Conservation (phyloP, 371 early-diverging fungal genomes). For the Mortierella sp. region DNA sequence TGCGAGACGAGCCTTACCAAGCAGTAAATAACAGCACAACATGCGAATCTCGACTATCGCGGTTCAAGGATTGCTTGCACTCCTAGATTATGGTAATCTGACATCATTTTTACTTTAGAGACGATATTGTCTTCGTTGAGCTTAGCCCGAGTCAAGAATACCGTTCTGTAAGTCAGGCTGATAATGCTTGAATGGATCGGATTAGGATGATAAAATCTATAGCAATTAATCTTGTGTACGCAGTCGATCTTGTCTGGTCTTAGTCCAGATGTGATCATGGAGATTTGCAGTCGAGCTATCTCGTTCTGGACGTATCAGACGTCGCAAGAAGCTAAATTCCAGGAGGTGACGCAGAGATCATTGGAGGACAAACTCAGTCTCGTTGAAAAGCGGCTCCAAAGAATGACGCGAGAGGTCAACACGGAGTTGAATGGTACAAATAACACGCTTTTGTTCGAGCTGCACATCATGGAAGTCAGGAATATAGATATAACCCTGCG, state of each 20-base stretch:
- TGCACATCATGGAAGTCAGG: too few species aligned
- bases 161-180: slow-evolving; percentile 62
- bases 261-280: slow-evolving; percentile 78
- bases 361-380: slow-evolving; percentile 60
- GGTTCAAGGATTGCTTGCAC: too few species aligned
- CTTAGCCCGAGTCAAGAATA: slow-evolving; percentile 81
- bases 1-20: slow-evolving; percentile 74
- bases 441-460: not conserved
- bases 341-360: slow-evolving; percentile 65
- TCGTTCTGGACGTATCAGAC: slow-evolving; percentile 82
- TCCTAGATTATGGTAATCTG: too few species aligned
- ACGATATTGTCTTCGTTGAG: slow-evolving; percentile 75
- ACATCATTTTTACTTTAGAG: too few species aligned
- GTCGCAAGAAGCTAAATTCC: slow-evolving; percentile 75
- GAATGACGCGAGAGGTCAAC: slow-evolving; percentile 62
- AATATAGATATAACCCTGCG: not conserved
- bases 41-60: too few species aligned
- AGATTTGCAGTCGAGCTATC: slow-evolving; percentile 79
- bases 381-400: slow-evolving; percentile 62
- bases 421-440: slow-evolving; percentile 64
- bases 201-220: slow-evolving; percentile 4
- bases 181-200: not conserved
- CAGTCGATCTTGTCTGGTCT: slow-evolving; percentile 82
- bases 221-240: slow-evolving; percentile 2
- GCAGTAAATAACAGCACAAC: slow-evolving; percentile 67